Evolutionary conservation across 495 filamentous ascomycete species (phyloP), one percentile per base, ranked within the genome.

Genomic region (Hyaloscypha finlandica): DNA sequence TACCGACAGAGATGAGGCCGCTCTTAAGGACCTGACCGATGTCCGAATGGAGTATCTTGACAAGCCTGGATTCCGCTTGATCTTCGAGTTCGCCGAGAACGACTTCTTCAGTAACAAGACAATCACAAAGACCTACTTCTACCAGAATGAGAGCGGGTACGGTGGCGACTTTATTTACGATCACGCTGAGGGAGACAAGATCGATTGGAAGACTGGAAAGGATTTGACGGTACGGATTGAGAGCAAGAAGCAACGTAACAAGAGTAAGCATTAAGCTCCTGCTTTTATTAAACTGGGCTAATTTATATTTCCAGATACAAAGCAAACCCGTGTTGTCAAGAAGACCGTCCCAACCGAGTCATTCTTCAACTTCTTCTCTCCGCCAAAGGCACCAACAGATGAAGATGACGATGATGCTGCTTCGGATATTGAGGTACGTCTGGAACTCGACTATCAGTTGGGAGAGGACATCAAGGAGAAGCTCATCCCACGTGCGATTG

Each of bases 401-500:
- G 88, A 89, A 30, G 88, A 91, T 30, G 88, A 88, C 55, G 90
- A 93, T 61, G 93, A 96, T 68, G 87, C 90, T 63, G 85, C 89
- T 42, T 89, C 87, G 48, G 96, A 98, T 74, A 96, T 99, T 67
- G 96, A 98, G 82, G 94, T 97, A 82, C 94, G 96, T 67, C 85
- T 99, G 31, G 96, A 99, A 81, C 89, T 99, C 60, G 96, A 99
- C 78, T 99, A 99, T 77, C 94, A 97, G 78, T 90, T 99, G 56
- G 96, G 96, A 63, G 96, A 99, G 81, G 96, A 99, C 77, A 97
- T 99, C 78, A 99, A 99, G 84, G 96, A 99, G 85, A 99, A 99
- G 81, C 85, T 99, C 66, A 99, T 99, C 72, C 96, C 96, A 63
- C 94, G 93, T 73, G 96, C 96, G 20, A 94, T 99, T 74, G 96